phyloP scores from a whole-genome alignment of 1,284 basidiomycete genomes.

The Rhodotorula sp. region DNA sequence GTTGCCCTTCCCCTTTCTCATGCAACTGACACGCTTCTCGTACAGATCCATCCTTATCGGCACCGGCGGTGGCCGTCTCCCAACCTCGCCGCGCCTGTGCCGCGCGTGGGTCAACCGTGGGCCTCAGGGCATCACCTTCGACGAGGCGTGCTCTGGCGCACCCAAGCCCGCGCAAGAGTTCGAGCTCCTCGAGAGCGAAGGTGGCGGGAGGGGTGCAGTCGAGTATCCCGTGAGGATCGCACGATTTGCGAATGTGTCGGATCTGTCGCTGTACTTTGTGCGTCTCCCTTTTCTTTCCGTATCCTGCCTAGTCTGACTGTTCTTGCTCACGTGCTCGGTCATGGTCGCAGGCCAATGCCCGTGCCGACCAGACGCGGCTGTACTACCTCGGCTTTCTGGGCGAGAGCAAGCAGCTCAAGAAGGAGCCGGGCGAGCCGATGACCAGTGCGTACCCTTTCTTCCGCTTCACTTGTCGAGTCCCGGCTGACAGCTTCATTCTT shows the following conservation, averaged over 20 bases:
- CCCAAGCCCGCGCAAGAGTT: constrained; percentile 68
- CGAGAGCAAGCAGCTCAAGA: constrained; percentile 61
- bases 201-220: constrained; percentile 55
- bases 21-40: constrained; percentile 66
- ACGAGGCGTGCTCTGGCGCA: background rate
- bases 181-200: constrained; percentile 67
- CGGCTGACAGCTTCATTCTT: no score
- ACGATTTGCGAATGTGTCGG: constrained; percentile 70
- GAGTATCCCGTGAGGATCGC: constrained; percentile 76
- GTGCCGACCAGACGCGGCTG: constrained; percentile 63
- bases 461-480: background rate
- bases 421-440: constrained; percentile 53
- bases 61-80: constrained; percentile 63
- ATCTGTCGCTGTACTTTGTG: constrained; percentile 75
- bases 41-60: constrained; percentile 72
- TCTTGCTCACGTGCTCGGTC: background rate
- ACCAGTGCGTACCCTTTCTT: constrained; percentile 13
- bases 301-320: no score
- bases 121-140: constrained; percentile 21
- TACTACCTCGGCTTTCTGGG: constrained; percentile 81
- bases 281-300: constrained; percentile 47
- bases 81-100: constrained; percentile 30
- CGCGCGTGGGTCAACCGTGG: constrained; percentile 39
- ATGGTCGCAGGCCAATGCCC: constrained; percentile 58
- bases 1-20: constrained; percentile 49